Evolutionary conservation across 495 filamentous ascomycete species (phyloP), one percentile per base, ranked within the genome.

Genomic region (Bathelium albidoporum): DNA sequence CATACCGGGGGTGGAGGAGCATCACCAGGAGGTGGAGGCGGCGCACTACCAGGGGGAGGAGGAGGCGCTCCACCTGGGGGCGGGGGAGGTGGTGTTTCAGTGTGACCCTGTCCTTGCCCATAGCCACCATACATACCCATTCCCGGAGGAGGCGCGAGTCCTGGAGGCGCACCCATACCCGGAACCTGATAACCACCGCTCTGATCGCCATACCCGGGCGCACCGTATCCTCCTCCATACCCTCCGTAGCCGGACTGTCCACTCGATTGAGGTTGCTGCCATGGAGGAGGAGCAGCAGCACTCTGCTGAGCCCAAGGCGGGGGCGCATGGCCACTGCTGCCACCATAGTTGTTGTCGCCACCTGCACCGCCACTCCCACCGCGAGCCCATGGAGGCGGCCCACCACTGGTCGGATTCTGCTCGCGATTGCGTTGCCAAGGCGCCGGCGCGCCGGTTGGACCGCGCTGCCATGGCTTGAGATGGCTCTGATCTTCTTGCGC

Each of bases 401-500:
- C 66, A n/a, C 64, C 66, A 16, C 59, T 32, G 26, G n/a, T 36
- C 28, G n/a, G 39, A 20, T 36, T 43, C 32, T 59, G 28, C 53
- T 52, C 62, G 34, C 59, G 62, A 60, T 26, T 22, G 58, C 70
- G 72, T 34, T 73, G 70, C 88, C 88, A 90, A 20, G 94, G 94
- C 69, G 94, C 93, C 65, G 91, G 83, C 60, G 86, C 91, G 60
- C 92, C 91, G 43, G 91, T 88, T 32, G 91, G 90, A 59, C 89
- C 91, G 65, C 87, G 85, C 75, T 96, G 89, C 94, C 94, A 97
- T 29, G 94, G 94, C 73, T 92, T 92, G 64, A 78, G 74, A 68
- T 83, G 81, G 67, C 81, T 78, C 20, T 4, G 12, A 65, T 86
- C 85, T 18, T 78, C 79, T 61, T 79, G 78, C 52, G 72, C 74